Evolutionary conservation across 805 yeast genomes (phyloP).

Genomic region (Scheffersomyces ergatensis): DNA sequence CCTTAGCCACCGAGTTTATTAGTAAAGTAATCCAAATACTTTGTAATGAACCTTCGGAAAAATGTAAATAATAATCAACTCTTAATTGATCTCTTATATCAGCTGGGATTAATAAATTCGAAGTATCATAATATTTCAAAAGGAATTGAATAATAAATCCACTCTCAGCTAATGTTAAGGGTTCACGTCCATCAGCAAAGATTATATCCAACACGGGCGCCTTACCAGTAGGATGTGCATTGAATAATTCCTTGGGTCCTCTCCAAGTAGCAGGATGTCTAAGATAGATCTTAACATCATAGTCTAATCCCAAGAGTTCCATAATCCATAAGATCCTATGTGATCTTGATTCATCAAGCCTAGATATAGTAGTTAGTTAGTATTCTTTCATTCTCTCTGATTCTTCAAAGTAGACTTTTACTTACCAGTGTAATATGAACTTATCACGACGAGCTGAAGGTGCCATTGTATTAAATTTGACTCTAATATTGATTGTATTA

Average conservation of each 20-base stretch:
- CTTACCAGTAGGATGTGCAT: conserved; percentile 62
- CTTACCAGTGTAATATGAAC: conserved; percentile 27
- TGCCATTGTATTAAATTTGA: no score
- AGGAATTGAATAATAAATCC: conserved; percentile 39
- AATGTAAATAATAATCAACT: conserved; percentile 55
- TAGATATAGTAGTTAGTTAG: conserved; percentile 4
- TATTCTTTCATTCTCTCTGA: background rate
- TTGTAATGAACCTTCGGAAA: conserved; percentile 61
- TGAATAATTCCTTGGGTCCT: conserved; percentile 45
- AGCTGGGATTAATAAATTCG: conserved; percentile 21
- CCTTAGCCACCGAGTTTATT: conserved; percentile 39
- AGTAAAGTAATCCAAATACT: conserved; percentile 41
- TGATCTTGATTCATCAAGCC: conserved; percentile 57
- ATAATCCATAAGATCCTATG: conserved; percentile 62
- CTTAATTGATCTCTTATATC: conserved; percentile 37
- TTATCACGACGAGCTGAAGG: conserved; percentile 10
- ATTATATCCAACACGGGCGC: conserved; percentile 54
- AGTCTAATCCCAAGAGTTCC: conserved; percentile 57
- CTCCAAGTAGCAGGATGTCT: conserved; percentile 47
- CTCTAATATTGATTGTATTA: no score
- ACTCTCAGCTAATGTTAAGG: conserved; percentile 32
- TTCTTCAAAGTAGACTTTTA: background rate
- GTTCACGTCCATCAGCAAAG: conserved; percentile 33
- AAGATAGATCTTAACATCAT: conserved; percentile 50
- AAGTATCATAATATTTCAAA: conserved; percentile 32